Base-by-base conservation (phyloP, 2,329 filamentous ascomycete genomes). In the Aspergillus hiratsukae region DNA sequence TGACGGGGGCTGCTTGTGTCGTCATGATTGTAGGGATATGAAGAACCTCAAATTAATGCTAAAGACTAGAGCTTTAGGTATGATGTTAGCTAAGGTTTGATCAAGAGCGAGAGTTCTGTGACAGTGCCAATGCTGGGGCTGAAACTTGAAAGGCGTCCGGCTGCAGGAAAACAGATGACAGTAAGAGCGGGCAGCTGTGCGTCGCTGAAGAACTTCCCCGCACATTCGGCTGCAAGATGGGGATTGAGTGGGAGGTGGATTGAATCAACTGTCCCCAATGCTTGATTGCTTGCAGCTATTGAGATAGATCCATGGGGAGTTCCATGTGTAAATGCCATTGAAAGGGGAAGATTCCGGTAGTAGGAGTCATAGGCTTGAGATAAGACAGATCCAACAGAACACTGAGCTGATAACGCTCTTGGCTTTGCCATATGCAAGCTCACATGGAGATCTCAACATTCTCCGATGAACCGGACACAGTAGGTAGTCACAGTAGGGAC, bases 1-100 rank as follows among this genome's bases (percentile, higher is more conserved):
- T 77, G 63, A 75, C 76, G 43, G 86, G 82, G 56, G 78, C 77
- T 65, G 83, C 61, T 66, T 75, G 72, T 58, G 72, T 69, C 54
- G 75, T 69, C 75, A 77, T 77, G 61, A 58, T 67, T 31, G 46
- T 51, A 48, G 29, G 37, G 28, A 55, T 64, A 23, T 48, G 21
- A 37, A 55, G 35, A 21, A 25, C 4, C 49, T 52, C 21, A 51
- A 49, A 54, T n/a, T 19, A 46, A 51, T 31, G 27, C 53, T 57
- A 48, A 29, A 54, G 14, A 51, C 14, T 21, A 11, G 23, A 51
- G 11, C 49, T 23, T 37, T 8, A 23, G n/a, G 53, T 23, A 52
- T 21, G 28, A 14, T 48, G 45, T 56, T 35, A 28, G 28, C 28
- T 29, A 55, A 49, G 52, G 49, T 45, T 28, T 31, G 23, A 29